Conservation (phyloP, 257 asterid species). For the Datura wrightii region DNA sequence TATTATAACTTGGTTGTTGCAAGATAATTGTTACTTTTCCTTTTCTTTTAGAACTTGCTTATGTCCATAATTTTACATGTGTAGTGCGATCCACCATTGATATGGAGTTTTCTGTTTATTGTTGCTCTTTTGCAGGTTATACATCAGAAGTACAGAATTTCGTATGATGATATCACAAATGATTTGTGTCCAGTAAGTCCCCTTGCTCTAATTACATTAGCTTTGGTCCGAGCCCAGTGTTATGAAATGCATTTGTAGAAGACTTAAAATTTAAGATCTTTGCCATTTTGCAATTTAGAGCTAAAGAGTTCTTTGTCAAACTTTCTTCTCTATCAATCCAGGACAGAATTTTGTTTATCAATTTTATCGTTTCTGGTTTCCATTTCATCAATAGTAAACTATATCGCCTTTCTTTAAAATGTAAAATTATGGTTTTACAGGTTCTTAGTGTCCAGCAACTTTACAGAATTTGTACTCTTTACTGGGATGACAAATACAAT, state of each 20-base stretch:
- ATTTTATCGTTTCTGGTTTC: constrained; percentile 1
- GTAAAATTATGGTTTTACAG: constrained; percentile 52
- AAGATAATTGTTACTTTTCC: background rate
- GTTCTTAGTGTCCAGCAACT: constrained; percentile 94
- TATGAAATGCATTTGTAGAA: constrained; percentile 6
- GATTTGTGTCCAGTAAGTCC: constrained; percentile 96
- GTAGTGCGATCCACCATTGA: background rate
- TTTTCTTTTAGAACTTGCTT: background rate
- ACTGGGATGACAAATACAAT: constrained; percentile 92
- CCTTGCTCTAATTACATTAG: background rate
- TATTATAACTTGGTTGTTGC: background rate
- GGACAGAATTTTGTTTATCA: constrained; percentile 18
- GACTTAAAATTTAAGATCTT: background rate
- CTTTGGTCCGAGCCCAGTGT: background rate
- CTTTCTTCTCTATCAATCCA: background rate
- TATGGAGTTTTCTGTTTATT: constrained; percentile 11
- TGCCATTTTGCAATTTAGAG: background rate
- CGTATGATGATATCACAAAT: constrained; percentile 86
- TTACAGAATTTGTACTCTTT: constrained; percentile 89
- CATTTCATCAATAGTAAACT: background rate
- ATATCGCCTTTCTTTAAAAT: background rate
- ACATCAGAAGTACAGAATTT: constrained; percentile 94
- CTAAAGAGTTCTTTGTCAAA: constrained; percentile 16
- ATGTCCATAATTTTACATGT: background rate
- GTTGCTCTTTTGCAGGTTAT: constrained; percentile 68